Percentiles rank a stretch among this genome's conserved stretches.
phyloP scores from a whole-genome alignment of 2,329 filamentous ascomycete species.

The Penicillium hesseltinei region DNA sequence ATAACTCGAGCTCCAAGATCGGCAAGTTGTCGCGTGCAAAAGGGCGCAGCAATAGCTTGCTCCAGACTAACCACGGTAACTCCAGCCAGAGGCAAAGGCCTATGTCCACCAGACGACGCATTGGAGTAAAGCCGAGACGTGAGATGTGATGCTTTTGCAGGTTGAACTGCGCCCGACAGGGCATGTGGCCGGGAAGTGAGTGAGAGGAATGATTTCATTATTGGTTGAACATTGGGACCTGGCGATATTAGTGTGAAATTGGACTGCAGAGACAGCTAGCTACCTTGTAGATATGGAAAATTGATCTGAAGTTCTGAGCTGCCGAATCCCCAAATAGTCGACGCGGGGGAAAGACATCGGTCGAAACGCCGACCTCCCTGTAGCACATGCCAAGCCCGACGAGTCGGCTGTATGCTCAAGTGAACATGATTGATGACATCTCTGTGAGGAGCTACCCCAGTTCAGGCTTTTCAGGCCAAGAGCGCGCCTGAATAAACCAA shows the following conservation, averaged over 20 bases:
- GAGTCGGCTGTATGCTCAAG: constrained; percentile 4
- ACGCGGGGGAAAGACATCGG: not conserved
- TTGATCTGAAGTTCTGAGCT: not conserved
- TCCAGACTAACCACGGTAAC: constrained; percentile 55
- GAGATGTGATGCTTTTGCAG: not conserved
- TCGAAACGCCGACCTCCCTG: not conserved
- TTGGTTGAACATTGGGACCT: not conserved
- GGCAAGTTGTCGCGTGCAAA: constrained; percentile 55
- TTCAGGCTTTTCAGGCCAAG: too few relatives aligned
- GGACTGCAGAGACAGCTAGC: not conserved
- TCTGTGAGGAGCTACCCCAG: not conserved
- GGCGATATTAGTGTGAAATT: not conserved
- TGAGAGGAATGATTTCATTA: constrained; percentile 5
- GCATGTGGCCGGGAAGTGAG: not conserved
- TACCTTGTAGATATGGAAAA: not conserved
- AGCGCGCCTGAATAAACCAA: too few relatives aligned
- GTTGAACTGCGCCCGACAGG: not conserved
- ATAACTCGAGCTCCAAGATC: constrained; percentile 56
- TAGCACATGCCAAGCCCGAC: not conserved
- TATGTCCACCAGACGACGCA: not conserved
- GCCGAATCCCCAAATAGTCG: not conserved
- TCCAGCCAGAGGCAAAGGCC: constrained; percentile 38
- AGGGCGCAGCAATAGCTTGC: constrained; percentile 56
- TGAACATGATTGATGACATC: not conserved
- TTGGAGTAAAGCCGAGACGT: constrained; percentile 9